Base-by-base conservation (phyloP, 1,284 basidiomycete genomes). In the Ustilago nuda region DNA sequence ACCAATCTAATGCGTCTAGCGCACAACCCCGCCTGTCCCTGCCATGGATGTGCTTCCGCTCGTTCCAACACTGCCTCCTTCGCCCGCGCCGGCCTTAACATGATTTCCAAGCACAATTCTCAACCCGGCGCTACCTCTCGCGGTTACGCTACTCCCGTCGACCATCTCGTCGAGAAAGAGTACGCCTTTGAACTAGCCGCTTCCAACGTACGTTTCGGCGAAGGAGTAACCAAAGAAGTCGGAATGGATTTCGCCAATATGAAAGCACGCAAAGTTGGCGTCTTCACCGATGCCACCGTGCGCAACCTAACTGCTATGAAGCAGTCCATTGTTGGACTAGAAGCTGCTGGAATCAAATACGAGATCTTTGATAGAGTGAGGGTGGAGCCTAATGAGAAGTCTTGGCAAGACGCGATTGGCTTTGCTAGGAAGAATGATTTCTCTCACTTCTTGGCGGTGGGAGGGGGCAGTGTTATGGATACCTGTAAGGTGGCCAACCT, bases 181-280 rank as follows among this genome's bases (percentile, higher is more conserved):
- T 98, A 98, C 86, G 95, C 95, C 0, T 98, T 98, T 82, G 95
- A 98, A 93, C 91, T 98, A 67, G 93, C 95, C 12, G 95, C 95
- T 1, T 92, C 93, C 56, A 95, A 95, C 85, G 87, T 97, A 67
- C 72, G 86, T 4, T 86, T 80, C 48, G 86, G 86, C 17, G 78
- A 84, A 54, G 85, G 85, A 15, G 86, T 86, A 35, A 86, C 85
- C 19, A 70, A 82, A 59, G 95, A 97, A 87, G 93, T 98, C 56
- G 95, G 95, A 30, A 93, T 94, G 92, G 94, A 95, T 87, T 89
- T 95, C 78, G 92, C 92, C 88, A 82, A 82, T 59, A 76, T 83
- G 72, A 71, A 69, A 45, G 75, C 82, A 12, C 43, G 62, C 36
- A 82, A 97, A 91, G 93, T 98, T 76, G 96, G 91, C 36, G 93